Conservation (phyloP, 1,284 basidiomycete species). For the Exobasidium cylindrosporum region DNA sequence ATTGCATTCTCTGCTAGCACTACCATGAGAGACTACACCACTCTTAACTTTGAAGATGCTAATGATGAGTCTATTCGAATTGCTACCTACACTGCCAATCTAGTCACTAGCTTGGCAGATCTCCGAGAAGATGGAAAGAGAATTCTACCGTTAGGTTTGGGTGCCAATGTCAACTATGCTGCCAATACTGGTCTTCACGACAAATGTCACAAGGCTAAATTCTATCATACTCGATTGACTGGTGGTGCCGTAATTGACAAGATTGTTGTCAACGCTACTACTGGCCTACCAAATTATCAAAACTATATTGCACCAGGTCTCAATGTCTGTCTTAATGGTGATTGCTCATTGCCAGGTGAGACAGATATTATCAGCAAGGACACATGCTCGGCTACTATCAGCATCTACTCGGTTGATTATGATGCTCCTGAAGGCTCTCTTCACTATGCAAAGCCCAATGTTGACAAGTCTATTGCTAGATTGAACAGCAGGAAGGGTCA, state of each 20-base stretch:
- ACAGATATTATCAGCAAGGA: conserved; percentile 30
- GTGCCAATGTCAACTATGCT: conserved; percentile 43
- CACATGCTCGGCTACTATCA: conserved; percentile 33
- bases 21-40: conserved; percentile 25
- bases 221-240: conserved; percentile 29
- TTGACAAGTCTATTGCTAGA: background rate
- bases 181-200: conserved; percentile 14
- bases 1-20: conserved; percentile 43
- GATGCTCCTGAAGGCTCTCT: too few relatives aligned
- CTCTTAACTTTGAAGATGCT: conserved; percentile 30
- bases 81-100: conserved; percentile 37
- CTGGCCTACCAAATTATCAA: conserved; percentile 37
- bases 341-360: conserved; percentile 46
- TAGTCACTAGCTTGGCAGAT: conserved; percentile 29
- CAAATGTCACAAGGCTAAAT: conserved; percentile 27
- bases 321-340: conserved; percentile 34
- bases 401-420: conserved; percentile 42
- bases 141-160: conserved; percentile 36
- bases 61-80: conserved; percentile 33
- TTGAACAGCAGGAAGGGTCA: conserved; percentile 2
- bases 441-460: conserved; percentile 3
- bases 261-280: conserved; percentile 31
- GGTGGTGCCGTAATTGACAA: conserved; percentile 40
- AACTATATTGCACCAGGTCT: conserved; percentile 30
- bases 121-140: conserved; percentile 21